These are phyloP conservation scores for Entomortierella lignicola DNA, from an alignment of 192 early-diverging fungal species.

Conservation along the genomic window DNA sequence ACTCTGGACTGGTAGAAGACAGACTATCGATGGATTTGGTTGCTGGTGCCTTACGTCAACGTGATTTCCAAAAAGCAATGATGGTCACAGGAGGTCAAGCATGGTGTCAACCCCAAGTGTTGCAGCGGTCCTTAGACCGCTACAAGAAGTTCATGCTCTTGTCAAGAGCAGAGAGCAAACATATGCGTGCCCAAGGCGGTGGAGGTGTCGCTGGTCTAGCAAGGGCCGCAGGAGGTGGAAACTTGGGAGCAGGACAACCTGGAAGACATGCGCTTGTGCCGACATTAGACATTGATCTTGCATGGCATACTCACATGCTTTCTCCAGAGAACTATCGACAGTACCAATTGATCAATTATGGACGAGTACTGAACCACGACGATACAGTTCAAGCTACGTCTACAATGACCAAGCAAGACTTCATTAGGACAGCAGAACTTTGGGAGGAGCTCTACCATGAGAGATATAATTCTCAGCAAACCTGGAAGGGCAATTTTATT, in stretches of 20 bases:
- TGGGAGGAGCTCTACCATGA: conserved; percentile 63
- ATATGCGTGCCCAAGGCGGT: conserved; percentile 6
- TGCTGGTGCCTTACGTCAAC: conserved; percentile 34
- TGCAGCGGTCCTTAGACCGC: conserved; percentile 34
- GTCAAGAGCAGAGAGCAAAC: conserved; percentile 23
- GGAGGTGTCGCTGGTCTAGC: conserved; percentile 3
- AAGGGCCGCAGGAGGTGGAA: conserved; percentile 32
- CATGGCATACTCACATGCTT: conserved; percentile 79
- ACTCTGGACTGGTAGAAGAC: conserved; percentile 36
- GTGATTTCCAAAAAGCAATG: conserved; percentile 55
- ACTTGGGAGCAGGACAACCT: conserved; percentile 9
- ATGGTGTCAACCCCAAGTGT: conserved; percentile 48
- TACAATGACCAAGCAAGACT: conserved; percentile 53
- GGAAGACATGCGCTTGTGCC: conserved; percentile 61
- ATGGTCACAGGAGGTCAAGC: conserved; percentile 50
- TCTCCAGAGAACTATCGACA: conserved; percentile 64
- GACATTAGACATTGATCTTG: conserved; percentile 73
- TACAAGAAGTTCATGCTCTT: conserved; percentile 47
- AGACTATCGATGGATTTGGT: conserved; percentile 44
- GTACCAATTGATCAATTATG: conserved; percentile 58
- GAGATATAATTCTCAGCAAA: conserved; percentile 52
- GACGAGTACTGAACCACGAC: conserved; percentile 72
- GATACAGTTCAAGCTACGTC: conserved; percentile 59
- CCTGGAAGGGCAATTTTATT: conserved; percentile 15
- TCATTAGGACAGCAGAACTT: conserved; percentile 54